Percentiles rank a stretch among this genome's conserved stretches.
These are phyloP conservation scores for Dothideomycetes sp. DNA, from an alignment of 2,329 filamentous ascomycete species.

Conservation along the genomic window DNA sequence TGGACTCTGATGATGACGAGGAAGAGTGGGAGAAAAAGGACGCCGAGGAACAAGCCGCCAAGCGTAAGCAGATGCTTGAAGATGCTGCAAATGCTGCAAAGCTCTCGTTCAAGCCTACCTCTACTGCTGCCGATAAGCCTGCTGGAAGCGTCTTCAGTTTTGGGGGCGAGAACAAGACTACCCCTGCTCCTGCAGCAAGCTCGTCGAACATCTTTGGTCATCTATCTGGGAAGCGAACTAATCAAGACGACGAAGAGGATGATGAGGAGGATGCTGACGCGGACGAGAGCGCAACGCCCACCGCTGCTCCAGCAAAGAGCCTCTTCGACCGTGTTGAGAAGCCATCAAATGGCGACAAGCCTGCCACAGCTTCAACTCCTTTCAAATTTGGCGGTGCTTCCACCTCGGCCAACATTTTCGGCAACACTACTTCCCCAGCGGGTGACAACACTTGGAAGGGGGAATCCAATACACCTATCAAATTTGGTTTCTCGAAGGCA, in stretches of 20 bases:
- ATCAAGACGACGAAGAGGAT: constrained; percentile 1
- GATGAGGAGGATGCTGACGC: constrained; percentile 9
- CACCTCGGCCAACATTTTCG: background rate
- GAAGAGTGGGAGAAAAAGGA: constrained; percentile 37
- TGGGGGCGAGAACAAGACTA: constrained; percentile 12
- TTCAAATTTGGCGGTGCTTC: constrained; percentile 8
- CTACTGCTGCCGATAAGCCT: constrained; percentile 14
- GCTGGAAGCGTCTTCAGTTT: constrained; percentile 12
- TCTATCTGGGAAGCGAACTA: constrained; percentile 1
- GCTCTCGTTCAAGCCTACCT: constrained; percentile 17
- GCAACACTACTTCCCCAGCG: constrained; percentile 13
- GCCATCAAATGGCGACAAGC: constrained; percentile 1
- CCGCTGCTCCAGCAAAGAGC: constrained; percentile 8
- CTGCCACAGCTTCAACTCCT: constrained; percentile 3
- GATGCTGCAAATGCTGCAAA: constrained; percentile 26
- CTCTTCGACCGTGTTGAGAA: constrained; percentile 12
- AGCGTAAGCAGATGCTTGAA: constrained; percentile 28
- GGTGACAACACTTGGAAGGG: constrained; percentile 37
- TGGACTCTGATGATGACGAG: constrained; percentile 41
- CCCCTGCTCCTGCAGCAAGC: constrained; percentile 8
- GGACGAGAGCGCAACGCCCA: constrained; percentile 7
- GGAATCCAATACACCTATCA: constrained; percentile 31
- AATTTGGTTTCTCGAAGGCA: constrained; percentile 27
- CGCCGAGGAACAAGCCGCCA: constrained; percentile 34
- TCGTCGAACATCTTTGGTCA: constrained; percentile 6